Conservation (phyloP, 371 early-diverging fungal genomes). For the Mucor racemosus region DNA sequence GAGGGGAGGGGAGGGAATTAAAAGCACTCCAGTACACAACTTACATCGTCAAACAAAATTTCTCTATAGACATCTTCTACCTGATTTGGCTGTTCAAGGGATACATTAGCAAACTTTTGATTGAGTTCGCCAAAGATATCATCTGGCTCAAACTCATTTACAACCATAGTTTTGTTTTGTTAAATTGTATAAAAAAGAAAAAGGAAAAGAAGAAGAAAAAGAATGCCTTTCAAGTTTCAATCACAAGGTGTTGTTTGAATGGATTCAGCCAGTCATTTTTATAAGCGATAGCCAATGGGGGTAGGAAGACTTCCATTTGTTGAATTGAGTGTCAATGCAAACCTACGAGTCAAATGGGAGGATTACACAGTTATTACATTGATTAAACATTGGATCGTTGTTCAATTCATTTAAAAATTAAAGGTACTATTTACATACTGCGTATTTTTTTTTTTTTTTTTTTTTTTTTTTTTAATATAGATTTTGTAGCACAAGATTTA, state of each 20-base stretch:
- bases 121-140: conserved; percentile 20
- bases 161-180: not conserved
- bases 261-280: conserved; percentile 2
- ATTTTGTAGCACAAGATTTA: not conserved
- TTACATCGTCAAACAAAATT: conserved; percentile 20
- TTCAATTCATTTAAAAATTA: too few species aligned
- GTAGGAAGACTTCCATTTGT: not conserved
- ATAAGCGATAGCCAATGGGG: conserved; percentile 2
- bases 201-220: not conserved
- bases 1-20: too few species aligned
- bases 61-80: conserved; percentile 16
- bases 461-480: not conserved
- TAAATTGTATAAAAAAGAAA: not conserved
- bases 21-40: not conserved
- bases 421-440: too few species aligned
- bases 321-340: not conserved
- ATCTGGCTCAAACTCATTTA: conserved; percentile 20
- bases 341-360: not conserved
- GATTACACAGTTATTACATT: too few species aligned
- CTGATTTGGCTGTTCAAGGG: conserved; percentile 5
- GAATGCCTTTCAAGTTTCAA: not conserved
- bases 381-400: too few species aligned
- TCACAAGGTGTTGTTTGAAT: not conserved
- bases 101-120: conserved; percentile 27
- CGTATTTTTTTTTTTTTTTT: too few species aligned